These are phyloP conservation scores for Quercus tomentella DNA, from an alignment of 331 rosid species.

Conservation along the genomic window DNA sequence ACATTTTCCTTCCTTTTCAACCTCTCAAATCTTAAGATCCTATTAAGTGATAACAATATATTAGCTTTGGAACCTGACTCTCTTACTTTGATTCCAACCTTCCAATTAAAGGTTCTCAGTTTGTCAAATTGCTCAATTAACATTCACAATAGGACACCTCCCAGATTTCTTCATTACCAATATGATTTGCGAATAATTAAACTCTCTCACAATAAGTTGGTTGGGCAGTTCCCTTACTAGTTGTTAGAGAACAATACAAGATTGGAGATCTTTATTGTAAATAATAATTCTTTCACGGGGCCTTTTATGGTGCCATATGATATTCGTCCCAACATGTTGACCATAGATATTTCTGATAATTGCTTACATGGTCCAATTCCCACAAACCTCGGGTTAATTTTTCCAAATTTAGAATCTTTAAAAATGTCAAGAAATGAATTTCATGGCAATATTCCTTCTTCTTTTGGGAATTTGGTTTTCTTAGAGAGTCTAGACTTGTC, in stretches of 20 bases:
- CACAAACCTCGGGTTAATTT: background rate
- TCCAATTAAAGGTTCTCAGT: background rate
- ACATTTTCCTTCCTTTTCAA: background rate
- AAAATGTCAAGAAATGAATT: conserved; percentile 3
- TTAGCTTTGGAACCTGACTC: conserved; percentile 5
- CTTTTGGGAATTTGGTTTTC: no score
- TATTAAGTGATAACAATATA: background rate
- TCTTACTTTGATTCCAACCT: background rate
- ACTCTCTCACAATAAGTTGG: background rate
- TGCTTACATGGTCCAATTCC: background rate
- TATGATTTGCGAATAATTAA: background rate
- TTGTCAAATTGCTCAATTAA: background rate
- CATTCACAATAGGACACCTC: background rate
- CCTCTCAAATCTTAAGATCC: conserved; percentile 4
- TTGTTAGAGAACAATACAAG: background rate
- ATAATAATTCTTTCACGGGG: background rate
- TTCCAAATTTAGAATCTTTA: background rate
- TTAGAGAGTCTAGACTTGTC: rapidly evolving
- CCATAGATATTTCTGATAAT: conserved; percentile 4
- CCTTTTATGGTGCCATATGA: background rate
- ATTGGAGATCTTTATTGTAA: background rate
- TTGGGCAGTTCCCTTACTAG: background rate
- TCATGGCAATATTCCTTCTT: no score
- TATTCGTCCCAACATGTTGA: background rate
- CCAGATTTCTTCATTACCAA: background rate